Conservation (phyloP, 345 rosid genomes). For the Salix caprea region DNA sequence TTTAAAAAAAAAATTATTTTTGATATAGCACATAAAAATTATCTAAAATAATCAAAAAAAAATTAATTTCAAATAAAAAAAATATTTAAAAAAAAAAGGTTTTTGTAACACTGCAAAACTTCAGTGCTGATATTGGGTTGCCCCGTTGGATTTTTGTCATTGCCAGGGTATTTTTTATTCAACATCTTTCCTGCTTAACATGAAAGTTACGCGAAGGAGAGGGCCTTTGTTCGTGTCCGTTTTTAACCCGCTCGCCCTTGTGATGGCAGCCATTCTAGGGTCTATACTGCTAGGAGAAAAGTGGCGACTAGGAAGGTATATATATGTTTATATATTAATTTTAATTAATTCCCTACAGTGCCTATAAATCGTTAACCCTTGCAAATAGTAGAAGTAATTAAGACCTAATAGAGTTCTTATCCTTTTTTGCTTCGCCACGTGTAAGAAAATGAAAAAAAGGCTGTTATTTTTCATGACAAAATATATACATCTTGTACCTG, state of each 20-base stretch:
- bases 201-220: constrained; percentile 23
- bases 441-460: not conserved
- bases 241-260: constrained; percentile 33
- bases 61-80: no score
- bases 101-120: no score
- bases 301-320: constrained; percentile 34
- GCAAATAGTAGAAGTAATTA: not conserved
- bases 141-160: not conserved
- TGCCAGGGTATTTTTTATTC: not conserved
- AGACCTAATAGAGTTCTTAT: not conserved
- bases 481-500: not conserved
- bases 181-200: not conserved
- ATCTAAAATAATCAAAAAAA: no score
- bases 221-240: constrained; percentile 31
- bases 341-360: not conserved
- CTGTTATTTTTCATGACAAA: not conserved
- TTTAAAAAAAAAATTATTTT: no score
- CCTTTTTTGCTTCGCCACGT: no score
- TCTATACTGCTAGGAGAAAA: constrained; percentile 29
- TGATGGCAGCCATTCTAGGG: constrained; percentile 20
- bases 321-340: not conserved
- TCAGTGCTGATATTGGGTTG: no score
- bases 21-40: no score
- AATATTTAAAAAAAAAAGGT: no score
- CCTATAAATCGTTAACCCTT: not conserved